These are phyloP conservation scores for Tuber melanosporum DNA, from an alignment of 495 filamentous ascomycete genomes.

Conservation along the genomic window DNA sequence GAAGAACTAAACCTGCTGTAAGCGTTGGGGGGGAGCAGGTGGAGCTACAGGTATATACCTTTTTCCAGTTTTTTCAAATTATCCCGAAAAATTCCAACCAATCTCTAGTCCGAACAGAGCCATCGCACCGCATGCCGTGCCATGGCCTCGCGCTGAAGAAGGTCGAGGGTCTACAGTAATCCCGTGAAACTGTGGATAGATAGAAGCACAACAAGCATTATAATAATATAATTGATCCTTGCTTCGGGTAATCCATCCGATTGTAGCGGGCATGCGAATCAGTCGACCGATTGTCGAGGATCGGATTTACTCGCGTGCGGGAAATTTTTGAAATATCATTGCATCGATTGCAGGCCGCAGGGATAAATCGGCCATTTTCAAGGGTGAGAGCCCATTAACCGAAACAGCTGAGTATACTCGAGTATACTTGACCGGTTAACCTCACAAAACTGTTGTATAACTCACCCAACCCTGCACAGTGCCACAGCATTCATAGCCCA, in stretches of 20 bases:
- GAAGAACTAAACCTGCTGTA: not conserved
- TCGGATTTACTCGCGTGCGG: not conserved
- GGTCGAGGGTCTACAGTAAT: not conserved
- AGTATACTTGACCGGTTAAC: too few relatives aligned
- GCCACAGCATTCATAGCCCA: too few relatives aligned
- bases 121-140: not conserved
- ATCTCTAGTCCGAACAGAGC: not conserved
- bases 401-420: too few relatives aligned
- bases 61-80: not conserved
- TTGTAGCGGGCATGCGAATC: not conserved
- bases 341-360: too few relatives aligned
- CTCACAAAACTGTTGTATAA: too few relatives aligned
- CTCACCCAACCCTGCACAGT: too few relatives aligned
- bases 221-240: not conserved
- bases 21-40: not conserved
- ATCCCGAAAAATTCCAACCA: not conserved
- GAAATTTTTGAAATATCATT: too few relatives aligned
- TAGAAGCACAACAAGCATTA: not conserved
- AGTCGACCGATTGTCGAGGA: not conserved
- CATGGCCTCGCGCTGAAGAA: not conserved
- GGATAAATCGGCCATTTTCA: too few relatives aligned
- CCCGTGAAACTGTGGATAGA: not conserved
- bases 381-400: too few relatives aligned
- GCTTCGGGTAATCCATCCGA: not conserved
- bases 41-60: not conserved